Percentiles rank a stretch among this genome's conserved stretches.
These are phyloP conservation scores for Ophiostoma sp. DNA, from an alignment of 2,329 filamentous ascomycete genomes.

Conservation along the genomic window DNA sequence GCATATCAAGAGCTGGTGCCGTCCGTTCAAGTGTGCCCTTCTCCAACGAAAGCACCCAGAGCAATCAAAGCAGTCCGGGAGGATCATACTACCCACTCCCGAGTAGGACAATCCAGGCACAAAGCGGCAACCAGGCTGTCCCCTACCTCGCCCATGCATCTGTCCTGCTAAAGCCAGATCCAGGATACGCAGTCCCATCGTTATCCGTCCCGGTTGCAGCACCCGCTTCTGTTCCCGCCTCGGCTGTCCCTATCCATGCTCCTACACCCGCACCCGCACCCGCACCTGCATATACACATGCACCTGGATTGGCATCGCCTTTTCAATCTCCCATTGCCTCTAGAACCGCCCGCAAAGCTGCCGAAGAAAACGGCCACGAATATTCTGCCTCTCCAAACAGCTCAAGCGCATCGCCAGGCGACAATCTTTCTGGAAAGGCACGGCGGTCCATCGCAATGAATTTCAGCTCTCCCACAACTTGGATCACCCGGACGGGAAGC, in stretches of 20 bases:
- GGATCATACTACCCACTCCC: constrained; percentile 30
- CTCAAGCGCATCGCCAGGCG: constrained; percentile 31
- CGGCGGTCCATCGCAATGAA: constrained; percentile 56
- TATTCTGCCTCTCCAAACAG: constrained; percentile 9
- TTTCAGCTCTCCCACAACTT: constrained; percentile 51
- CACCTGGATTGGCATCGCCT: constrained; percentile 11
- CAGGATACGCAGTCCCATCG: not conserved
- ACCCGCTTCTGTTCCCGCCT: not conserved
- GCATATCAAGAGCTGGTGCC: constrained; percentile 31
- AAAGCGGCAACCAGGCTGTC: constrained; percentile 27
- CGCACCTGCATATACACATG: not conserved
- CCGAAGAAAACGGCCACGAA: constrained; percentile 1
- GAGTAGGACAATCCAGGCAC: constrained; percentile 31
- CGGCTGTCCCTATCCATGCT: not conserved
- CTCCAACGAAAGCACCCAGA: constrained; percentile 31
- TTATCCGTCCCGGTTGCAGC: constrained; percentile 13
- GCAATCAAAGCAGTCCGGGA: constrained; percentile 26
- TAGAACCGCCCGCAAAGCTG: not conserved
- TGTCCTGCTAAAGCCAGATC: constrained; percentile 27
- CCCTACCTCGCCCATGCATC: constrained; percentile 37
- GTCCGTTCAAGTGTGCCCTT: constrained; percentile 30
- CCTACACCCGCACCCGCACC: not conserved
- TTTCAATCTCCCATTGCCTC: constrained; percentile 16
- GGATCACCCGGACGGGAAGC: constrained; percentile 54
- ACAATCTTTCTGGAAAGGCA: constrained; percentile 42